Evolutionary conservation across 2,329 filamentous ascomycete species (phyloP).

Genomic region (Sclerotinia nivalis): DNA sequence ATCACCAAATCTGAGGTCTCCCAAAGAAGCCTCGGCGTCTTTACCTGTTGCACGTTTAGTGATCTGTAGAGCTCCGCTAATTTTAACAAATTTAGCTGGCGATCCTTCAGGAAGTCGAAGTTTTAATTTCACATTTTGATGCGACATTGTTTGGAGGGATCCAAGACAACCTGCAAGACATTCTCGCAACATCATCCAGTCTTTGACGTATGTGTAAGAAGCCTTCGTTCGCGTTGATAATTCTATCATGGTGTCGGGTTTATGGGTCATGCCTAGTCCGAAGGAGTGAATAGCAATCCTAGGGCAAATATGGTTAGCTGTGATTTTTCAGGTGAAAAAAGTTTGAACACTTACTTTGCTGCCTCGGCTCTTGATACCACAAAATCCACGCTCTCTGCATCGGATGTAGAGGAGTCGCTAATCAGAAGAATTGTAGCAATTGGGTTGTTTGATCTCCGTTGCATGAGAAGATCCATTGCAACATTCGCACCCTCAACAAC

Average conservation of each 20-base stretch:
- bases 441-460: slow-evolving; percentile 92
- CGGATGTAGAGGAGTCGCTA: slow-evolving; percentile 93
- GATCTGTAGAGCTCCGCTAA: slow-evolving; percentile 92
- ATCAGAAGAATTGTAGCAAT: slow-evolving; percentile 95
- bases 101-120: slow-evolving; percentile 93
- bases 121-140: slow-evolving; percentile 96
- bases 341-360: slow-evolving; percentile 69
- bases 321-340: slow-evolving; percentile 11
- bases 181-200: slow-evolving; percentile 99
- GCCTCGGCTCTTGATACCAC: slow-evolving; percentile 95
- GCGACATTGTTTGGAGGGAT: slow-evolving; percentile 89
- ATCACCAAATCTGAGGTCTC: slow-evolving; percentile 92
- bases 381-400: slow-evolving; percentile 94
- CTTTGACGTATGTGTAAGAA: slow-evolving; percentile 97
- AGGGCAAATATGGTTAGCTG: slow-evolving; percentile 35
- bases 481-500: slow-evolving; percentile 97
- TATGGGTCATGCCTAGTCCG: slow-evolving; percentile 92
- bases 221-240: slow-evolving; percentile 93
- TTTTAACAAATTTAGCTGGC: slow-evolving; percentile 97
- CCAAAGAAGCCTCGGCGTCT: slow-evolving; percentile 88
- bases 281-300: slow-evolving; percentile 96
- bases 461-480: slow-evolving; percentile 98
- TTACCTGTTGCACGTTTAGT: slow-evolving; percentile 94
- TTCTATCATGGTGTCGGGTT: slow-evolving; percentile 98
- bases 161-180: slow-evolving; percentile 92